Evolutionary conservation across 2,329 filamentous ascomycete species (phyloP), one percentile per base, ranked within the genome.

Genomic region (Hawksworthiomyces lignivorus): DNA sequence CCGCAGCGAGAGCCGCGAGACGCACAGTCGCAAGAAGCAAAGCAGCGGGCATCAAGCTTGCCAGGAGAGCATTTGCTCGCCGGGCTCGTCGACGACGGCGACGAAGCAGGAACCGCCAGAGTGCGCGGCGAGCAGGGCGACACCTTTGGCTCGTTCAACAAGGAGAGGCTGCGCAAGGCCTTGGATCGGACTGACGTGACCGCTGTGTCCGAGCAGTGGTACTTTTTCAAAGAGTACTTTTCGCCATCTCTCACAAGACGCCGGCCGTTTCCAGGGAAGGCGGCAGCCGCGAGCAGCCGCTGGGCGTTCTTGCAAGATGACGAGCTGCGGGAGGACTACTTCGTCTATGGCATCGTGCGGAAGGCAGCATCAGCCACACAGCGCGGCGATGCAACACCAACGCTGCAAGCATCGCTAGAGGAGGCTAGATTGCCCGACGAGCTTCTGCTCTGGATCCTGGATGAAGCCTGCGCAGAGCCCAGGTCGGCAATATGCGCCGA

Each of bases 391-490:
- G n/a, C n/a, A n/a, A n/a, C n/a, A n/a, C n/a, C n/a, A n/a, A n/a
- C n/a, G n/a, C n/a, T n/a, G n/a, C n/a, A n/a, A n/a, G n/a, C n/a
- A n/a, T n/a, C n/a, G n/a, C n/a, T n/a, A n/a, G n/a, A n/a, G n/a
- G n/a, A n/a, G n/a, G n/a, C n/a, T n/a, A n/a, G 55, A 4, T 56
- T 87, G 11, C 77, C 83, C 0, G 75, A 85, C 46, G 72, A 82
- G 41, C 54, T 87, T 1, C 69, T 86, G 37, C 52, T 71, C 14
- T 89, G 84, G 84, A 64, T 87, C 4, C 54, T 84, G 6, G 62
- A 74, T 37, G 72, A 80, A 61, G 62, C 80, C 18, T 75, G 72
- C 41, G 56, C 64, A 2, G 78, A 84, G 51, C 60, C 63, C 30
- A 71, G 72, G 24, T 36, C 41, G 2, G 67, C 75, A 33, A 56